phyloP scores from a whole-genome alignment of 2,329 filamentous ascomycete genomes.

The Hypoxylon sp. region DNA sequence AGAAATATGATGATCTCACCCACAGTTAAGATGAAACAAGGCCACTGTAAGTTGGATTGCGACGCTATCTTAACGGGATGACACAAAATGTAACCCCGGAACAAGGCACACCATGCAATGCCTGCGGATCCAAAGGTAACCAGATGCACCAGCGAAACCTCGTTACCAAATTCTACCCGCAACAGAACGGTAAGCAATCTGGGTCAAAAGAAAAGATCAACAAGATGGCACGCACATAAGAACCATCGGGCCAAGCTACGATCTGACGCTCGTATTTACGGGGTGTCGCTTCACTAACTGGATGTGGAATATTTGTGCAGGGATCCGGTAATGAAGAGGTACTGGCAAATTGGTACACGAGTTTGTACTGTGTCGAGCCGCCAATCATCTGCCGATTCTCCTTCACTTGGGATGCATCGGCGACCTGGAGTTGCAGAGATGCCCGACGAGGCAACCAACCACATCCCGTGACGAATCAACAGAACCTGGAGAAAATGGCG shows the following conservation, averaged over 20 bases:
- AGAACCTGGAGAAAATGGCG: constrained; percentile 26
- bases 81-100: constrained; percentile 34
- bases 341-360: constrained; percentile 26
- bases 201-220: constrained; percentile 24
- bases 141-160: constrained; percentile 25
- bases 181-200: constrained; percentile 15
- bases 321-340: constrained; percentile 38
- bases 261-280: constrained; percentile 32
- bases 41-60: constrained; percentile 27
- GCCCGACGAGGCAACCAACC: constrained; percentile 46
- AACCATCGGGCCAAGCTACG: constrained; percentile 16
- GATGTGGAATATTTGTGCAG: constrained; percentile 39
- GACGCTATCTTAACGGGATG: constrained; percentile 40
- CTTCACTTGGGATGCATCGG: constrained; percentile 29
- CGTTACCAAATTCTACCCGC: constrained; percentile 31
- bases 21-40: constrained; percentile 38
- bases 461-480: constrained; percentile 24
- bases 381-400: constrained; percentile 35
- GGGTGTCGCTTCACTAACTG: constrained; percentile 26
- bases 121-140: constrained; percentile 31
- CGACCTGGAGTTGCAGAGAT: constrained; percentile 43
- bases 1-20: constrained; percentile 38
- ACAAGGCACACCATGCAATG: constrained; percentile 24
- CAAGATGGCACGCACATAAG: constrained; percentile 18
- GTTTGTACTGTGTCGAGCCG: constrained; percentile 22